Percentiles rank a stretch among this genome's conserved stretches.
Evolutionary conservation across 2,329 filamentous ascomycete species (phyloP).

Genomic region (Rasamsonia emersonii): DNA sequence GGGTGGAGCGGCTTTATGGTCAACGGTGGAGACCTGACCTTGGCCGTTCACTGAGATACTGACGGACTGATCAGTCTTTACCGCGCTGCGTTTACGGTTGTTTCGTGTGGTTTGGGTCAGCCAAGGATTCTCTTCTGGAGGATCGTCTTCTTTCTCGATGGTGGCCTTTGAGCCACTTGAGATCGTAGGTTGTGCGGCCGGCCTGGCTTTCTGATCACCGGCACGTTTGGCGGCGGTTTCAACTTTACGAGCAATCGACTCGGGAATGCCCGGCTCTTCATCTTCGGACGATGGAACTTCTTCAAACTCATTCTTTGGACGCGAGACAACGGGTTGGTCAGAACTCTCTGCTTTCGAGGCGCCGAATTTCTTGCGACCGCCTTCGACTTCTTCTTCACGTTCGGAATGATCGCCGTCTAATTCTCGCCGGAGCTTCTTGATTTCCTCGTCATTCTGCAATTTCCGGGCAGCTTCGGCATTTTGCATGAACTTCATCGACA

Average conservation of each 20-base stretch:
- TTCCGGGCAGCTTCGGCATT: conserved; percentile 72
- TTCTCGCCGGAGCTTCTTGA: conserved; percentile 61
- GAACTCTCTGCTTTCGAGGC: conserved; percentile 22
- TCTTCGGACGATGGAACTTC: conserved; percentile 47
- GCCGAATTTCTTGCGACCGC: conserved; percentile 52
- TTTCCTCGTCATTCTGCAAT: conserved; percentile 69
- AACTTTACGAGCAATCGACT: background rate
- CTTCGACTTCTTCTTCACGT: conserved; percentile 42
- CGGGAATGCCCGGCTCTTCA: conserved; percentile 19
- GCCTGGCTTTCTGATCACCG: background rate
- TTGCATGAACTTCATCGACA: conserved; percentile 90
- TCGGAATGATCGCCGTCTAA: conserved; percentile 57
- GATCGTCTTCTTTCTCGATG: conserved; percentile 13
- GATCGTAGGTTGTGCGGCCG: no score
- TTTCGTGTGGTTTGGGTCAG: conserved; percentile 25
- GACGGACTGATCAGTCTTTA: conserved; percentile 16
- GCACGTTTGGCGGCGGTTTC: background rate
- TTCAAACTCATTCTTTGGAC: conserved; percentile 51
- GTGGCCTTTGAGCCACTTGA: no score
- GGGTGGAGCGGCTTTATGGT: conserved; percentile 11
- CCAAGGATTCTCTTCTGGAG: conserved; percentile 30
- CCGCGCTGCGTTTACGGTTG: conserved; percentile 26
- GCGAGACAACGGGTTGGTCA: conserved; percentile 19
- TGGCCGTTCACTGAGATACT: conserved; percentile 6
- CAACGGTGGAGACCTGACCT: conserved; percentile 13